Conservation (phyloP, 768 basidiomycete genomes). For the Nidularia pulvinata region DNA sequence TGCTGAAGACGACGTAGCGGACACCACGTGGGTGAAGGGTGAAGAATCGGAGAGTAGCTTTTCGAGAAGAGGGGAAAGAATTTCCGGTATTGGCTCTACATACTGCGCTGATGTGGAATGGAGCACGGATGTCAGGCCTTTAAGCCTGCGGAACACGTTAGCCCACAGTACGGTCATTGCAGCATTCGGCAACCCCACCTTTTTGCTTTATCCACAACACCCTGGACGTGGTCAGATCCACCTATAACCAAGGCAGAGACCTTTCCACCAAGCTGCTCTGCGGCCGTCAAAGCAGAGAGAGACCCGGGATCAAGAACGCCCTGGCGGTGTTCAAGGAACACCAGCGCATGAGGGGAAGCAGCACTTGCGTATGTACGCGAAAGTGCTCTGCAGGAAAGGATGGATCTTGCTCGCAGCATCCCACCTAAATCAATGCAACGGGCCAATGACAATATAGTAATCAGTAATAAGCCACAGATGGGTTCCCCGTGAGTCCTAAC, state of each 20-base stretch:
- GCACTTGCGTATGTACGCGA: conserved; percentile 59
- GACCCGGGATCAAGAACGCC: conserved; percentile 84
- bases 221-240: conserved; percentile 62
- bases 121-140: conserved; percentile 66
- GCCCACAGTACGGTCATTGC: no score
- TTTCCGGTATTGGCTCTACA: conserved; percentile 69
- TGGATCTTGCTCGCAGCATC: conserved; percentile 24
- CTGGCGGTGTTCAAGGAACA: conserved; percentile 87
- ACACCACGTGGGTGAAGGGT: conserved; percentile 88
- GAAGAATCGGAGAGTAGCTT: conserved; percentile 62
- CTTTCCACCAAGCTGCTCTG: conserved; percentile 80
- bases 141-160: conserved; percentile 41
- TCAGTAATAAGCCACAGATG: no score
- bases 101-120: conserved; percentile 75
- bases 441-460: no score
- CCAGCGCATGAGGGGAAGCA: conserved; percentile 65
- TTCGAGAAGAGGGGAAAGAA: conserved; percentile 81
- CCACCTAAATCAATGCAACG: no score
- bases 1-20: conserved; percentile 88
- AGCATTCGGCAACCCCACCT: conserved; percentile 43
- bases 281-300: conserved; percentile 91
- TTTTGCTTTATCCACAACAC: conserved; percentile 74
- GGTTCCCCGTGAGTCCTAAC: no score
- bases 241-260: conserved; percentile 81
- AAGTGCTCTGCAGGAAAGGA: conserved; percentile 17